Evolutionary conservation across 805 yeast genomes (phyloP).

Genomic region (Suhomyces sp.): DNA sequence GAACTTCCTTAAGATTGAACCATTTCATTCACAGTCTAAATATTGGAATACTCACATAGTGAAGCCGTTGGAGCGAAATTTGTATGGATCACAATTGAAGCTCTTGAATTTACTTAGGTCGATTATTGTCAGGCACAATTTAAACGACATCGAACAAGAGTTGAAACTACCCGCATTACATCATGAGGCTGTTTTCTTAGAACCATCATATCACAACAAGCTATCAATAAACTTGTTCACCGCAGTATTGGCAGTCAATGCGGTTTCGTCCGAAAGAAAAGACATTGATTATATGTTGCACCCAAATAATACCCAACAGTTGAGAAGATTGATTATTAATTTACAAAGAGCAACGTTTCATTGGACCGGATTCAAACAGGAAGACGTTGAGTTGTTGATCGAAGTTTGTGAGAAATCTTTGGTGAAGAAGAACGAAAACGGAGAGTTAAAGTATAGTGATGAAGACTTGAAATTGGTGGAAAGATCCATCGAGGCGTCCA

Average conservation of each 20-base stretch:
- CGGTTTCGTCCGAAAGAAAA: conserved; percentile 67
- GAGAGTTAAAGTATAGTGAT: conserved; percentile 25
- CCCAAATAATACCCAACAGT: conserved; percentile 51
- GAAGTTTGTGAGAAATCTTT: conserved; percentile 48
- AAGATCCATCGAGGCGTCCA: conserved; percentile 46
- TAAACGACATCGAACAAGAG: conserved; percentile 54
- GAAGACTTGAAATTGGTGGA: conserved; percentile 43
- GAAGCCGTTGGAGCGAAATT: conserved; percentile 45
- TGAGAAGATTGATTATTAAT: conserved; percentile 58
- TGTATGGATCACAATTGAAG: conserved; percentile 42
- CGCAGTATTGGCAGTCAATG: conserved; percentile 68
- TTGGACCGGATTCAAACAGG: conserved; percentile 70
- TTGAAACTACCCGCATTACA: conserved; percentile 57
- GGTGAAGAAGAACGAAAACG: conserved; percentile 30
- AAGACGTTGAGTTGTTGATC: conserved; percentile 55
- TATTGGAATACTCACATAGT: conserved; percentile 49
- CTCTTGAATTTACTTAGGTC: conserved; percentile 43
- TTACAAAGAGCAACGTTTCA: conserved; percentile 67
- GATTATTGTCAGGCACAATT: conserved; percentile 57
- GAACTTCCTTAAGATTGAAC: conserved; percentile 57
- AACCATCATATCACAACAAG: conserved; percentile 63
- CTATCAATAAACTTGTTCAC: conserved; percentile 62
- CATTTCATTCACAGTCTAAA: conserved; percentile 49
- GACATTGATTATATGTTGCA: conserved; percentile 74
- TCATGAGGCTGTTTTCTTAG: conserved; percentile 57